Base-by-base conservation (phyloP, 805 yeast genomes). In the Cyberlindnera amylophila region DNA sequence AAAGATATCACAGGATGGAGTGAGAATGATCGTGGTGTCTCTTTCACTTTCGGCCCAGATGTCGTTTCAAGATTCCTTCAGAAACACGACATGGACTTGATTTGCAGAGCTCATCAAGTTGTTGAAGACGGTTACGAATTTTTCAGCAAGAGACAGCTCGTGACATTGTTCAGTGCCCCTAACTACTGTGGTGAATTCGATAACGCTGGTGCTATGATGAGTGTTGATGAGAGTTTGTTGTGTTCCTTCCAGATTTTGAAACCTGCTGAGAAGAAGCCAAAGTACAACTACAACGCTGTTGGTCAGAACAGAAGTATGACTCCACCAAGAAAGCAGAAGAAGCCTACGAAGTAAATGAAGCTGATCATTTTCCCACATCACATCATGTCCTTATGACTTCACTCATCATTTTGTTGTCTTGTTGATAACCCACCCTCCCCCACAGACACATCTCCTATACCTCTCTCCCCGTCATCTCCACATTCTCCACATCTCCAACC, bases 151-250 rank as follows among this genome's bases (percentile, higher is more conserved):
- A 84, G 98, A 62, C 98, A 91, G 68, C 77, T 91, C 62, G 98
- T 91, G 38, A 91, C 99, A 26, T 74, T 91, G 54, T 91, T 91
- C 65, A 82, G 93, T 41, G 99, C 99, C 44, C 99, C 99, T 56
- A 93, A 93, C 69, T 90, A 90, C 66, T 93, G 98, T 76, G 99
- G 99, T 58, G 98, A 93, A 67, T 91, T 91, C 63, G 99, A 91
- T 67, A 91, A 91, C 62, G 97, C 98, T 2, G 99, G 98, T 61
- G 99, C 99, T 32, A 93, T 93, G 98, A 91, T 91, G 99, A 81
- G 95, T 59, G 98, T 91, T 44, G 98, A 93, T 66, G 98, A 93
- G 70, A 82, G 91, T 66, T 77, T 91, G 60, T 74, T 91, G 58
- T 91, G 99, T 72, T 90, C 97, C 14, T 91, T 91, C 81, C 93